Evolutionary conservation across 331 rosid species (phyloP).

Genomic region (Prunus yedoensis): DNA sequence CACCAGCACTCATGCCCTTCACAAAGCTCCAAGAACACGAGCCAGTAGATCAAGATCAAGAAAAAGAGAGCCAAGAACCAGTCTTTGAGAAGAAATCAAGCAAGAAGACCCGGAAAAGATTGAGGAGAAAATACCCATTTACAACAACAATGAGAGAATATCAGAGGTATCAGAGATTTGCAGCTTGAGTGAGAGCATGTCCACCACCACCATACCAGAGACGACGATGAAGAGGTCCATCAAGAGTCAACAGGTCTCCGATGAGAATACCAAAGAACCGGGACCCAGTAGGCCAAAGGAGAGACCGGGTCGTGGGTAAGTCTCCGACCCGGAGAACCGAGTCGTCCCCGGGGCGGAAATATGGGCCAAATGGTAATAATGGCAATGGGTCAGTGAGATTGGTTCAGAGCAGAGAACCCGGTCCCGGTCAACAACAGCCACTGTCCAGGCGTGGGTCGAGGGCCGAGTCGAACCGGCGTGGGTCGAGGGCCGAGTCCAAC

Average conservation of each 20-base stretch:
- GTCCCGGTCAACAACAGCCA: conserved; percentile 15
- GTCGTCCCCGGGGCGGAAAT: conserved; percentile 51
- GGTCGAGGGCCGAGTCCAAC: conserved; percentile 28
- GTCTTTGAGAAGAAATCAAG: conserved; percentile 11
- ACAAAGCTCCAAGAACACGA: background rate
- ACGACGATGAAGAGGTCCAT: conserved; percentile 55
- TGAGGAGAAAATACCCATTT: conserved; percentile 32
- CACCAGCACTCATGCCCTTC: background rate
- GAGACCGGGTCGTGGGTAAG: conserved; percentile 42
- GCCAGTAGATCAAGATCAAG: conserved; percentile 4
- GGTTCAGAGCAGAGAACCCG: conserved; percentile 49
- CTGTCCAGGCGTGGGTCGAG: conserved; percentile 31
- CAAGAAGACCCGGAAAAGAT: conserved; percentile 13
- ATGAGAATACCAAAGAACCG: conserved; percentile 35
- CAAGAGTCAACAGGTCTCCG: conserved; percentile 59
- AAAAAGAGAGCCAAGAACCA: conserved; percentile 23
- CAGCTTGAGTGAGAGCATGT: conserved; percentile 68
- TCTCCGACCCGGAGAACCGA: conserved; percentile 59
- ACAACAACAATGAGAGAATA: conserved; percentile 41
- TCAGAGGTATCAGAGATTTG: conserved; percentile 72
- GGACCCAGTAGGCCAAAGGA: conserved; percentile 28
- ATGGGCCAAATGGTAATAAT: conserved; percentile 15
- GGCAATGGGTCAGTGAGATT: conserved; percentile 42
- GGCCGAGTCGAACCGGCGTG: conserved; percentile 35
- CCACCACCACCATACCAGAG: conserved; percentile 47